These are phyloP conservation scores for Candida piceae DNA, from an alignment of 805 yeast species.

Conservation along the genomic window DNA sequence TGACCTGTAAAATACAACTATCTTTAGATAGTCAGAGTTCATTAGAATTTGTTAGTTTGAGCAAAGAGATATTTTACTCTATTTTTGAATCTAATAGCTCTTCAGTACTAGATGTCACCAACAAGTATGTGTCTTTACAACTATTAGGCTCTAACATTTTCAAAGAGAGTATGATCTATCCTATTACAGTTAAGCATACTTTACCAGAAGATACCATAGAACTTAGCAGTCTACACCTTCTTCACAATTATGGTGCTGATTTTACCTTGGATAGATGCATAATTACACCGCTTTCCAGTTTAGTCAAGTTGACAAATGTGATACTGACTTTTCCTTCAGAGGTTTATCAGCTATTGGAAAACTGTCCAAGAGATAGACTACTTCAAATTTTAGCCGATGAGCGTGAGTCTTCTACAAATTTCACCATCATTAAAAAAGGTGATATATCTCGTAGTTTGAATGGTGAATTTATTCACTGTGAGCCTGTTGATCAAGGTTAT, in stretches of 20 bases:
- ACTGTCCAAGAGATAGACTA: conserved; percentile 31
- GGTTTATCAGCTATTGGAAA: conserved; percentile 40
- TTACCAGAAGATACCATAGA: conserved; percentile 30
- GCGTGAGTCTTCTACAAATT: conserved; percentile 21
- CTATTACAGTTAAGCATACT: conserved; percentile 26
- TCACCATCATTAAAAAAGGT: conserved; percentile 34
- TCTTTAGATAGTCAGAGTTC: conserved; percentile 15
- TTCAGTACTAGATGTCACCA: conserved; percentile 1
- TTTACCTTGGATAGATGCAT: conserved; percentile 40
- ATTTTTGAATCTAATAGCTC: conserved; percentile 9
- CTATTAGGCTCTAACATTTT: conserved; percentile 23
- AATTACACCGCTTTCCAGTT: conserved; percentile 30
- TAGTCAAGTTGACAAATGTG: conserved; percentile 30
- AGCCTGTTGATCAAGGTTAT: conserved; percentile 69
- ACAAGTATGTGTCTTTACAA: conserved; percentile 15
- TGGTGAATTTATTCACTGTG: conserved; percentile 56
- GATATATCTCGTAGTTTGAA: conserved; percentile 39
- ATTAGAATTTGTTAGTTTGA: conserved; percentile 18
- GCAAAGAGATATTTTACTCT: conserved; percentile 6
- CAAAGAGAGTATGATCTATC: conserved; percentile 30
- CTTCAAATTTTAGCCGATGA: conserved; percentile 31
- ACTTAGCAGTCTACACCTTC: conserved; percentile 34
- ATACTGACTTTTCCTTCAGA: conserved; percentile 42
- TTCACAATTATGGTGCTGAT: conserved; percentile 31
- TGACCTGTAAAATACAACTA: conserved; percentile 15